These are phyloP conservation scores for Phalaenopsis aphrodite DNA, from an alignment of 106 monocot genomes.

Conservation along the genomic window DNA sequence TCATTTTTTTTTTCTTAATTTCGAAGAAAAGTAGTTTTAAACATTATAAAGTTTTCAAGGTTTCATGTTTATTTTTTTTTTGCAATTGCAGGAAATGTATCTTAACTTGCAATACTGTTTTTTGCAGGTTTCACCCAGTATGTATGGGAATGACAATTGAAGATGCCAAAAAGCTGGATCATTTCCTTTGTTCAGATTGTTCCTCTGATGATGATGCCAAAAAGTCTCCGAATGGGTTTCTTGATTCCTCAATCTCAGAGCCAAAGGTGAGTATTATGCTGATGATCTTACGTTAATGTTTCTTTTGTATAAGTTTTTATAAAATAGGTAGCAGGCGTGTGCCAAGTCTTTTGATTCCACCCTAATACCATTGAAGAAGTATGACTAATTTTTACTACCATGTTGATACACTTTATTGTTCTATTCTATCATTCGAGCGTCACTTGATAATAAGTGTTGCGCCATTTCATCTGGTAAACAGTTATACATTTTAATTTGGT, in stretches of 20 bases:
- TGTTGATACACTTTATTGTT: neutral
- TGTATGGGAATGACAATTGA: conserved; percentile 27
- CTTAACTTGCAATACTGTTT: neutral
- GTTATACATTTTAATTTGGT: neutral
- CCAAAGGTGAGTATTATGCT: conserved; percentile 16
- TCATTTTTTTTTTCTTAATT: no score
- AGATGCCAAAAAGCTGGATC: conserved; percentile 26
- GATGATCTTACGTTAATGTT: no score
- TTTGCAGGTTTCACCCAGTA: conserved; percentile 26
- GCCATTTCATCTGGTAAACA: neutral
- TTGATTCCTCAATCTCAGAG: conserved; percentile 12
- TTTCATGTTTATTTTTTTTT: neutral
- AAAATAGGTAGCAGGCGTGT: neutral
- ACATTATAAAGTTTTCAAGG: neutral
- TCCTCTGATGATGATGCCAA: conserved; percentile 20
- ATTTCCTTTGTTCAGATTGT: conserved; percentile 26
- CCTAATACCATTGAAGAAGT: neutral
- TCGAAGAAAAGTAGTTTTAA: neutral
- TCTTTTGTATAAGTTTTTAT: neutral
- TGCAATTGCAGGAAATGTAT: no score
- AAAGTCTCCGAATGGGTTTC: conserved; percentile 18
- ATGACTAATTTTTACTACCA: neutral
- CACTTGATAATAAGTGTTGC: neutral
- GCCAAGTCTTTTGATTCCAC: neutral
- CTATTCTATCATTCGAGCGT: neutral